Percentiles rank a stretch among this genome's conserved stretches.
Evolutionary conservation across 768 basidiomycete species (phyloP).

Genomic region (Termitomyces bulborhizus): DNA sequence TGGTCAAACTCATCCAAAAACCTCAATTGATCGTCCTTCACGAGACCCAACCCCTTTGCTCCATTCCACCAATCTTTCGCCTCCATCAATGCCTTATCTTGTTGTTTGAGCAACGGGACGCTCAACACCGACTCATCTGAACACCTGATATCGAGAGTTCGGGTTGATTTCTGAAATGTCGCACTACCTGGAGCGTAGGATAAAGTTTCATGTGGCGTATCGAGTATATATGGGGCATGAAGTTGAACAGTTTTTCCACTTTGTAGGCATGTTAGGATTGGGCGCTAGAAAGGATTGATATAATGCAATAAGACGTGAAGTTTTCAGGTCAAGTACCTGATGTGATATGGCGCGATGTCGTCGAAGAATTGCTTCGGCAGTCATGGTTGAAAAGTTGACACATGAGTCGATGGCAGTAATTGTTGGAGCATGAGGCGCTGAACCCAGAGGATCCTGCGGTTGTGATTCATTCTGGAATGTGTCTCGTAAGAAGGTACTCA

Average conservation of each 20-base stretch:
- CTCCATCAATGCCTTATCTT: slow-evolving; percentile 45
- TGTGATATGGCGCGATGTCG: slow-evolving; percentile 62
- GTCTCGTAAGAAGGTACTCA: background rate
- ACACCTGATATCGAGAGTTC: slow-evolving; percentile 49
- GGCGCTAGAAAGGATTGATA: slow-evolving; percentile 18
- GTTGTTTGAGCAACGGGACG: slow-evolving; percentile 54
- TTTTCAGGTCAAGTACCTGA: slow-evolving; percentile 36
- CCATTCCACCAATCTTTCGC: slow-evolving; percentile 83
- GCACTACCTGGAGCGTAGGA: slow-evolving; percentile 33
- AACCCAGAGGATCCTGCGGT: slow-evolving; percentile 36
- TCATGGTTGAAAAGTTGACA: slow-evolving; percentile 52
- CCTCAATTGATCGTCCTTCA: slow-evolving; percentile 13
- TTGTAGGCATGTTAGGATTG: slow-evolving; percentile 26
- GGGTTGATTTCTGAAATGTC: slow-evolving; percentile 30
- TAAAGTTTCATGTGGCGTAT: slow-evolving; percentile 3
- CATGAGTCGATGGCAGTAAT: slow-evolving; percentile 48
- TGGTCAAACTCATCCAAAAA: slow-evolving; percentile 11
- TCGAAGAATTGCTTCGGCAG: slow-evolving; percentile 48
- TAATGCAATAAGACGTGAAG: background rate
- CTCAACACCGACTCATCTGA: slow-evolving; percentile 43
- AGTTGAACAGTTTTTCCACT: slow-evolving; percentile 35
- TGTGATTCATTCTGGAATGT: slow-evolving; percentile 38
- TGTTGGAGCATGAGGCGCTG: slow-evolving; percentile 47
- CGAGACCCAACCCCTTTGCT: slow-evolving; percentile 24
- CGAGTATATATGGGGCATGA: slow-evolving; percentile 23